Evolutionary conservation across 2,329 filamentous ascomycete genomes (phyloP).

Genomic region (Akanthomyces uredinophilus): DNA sequence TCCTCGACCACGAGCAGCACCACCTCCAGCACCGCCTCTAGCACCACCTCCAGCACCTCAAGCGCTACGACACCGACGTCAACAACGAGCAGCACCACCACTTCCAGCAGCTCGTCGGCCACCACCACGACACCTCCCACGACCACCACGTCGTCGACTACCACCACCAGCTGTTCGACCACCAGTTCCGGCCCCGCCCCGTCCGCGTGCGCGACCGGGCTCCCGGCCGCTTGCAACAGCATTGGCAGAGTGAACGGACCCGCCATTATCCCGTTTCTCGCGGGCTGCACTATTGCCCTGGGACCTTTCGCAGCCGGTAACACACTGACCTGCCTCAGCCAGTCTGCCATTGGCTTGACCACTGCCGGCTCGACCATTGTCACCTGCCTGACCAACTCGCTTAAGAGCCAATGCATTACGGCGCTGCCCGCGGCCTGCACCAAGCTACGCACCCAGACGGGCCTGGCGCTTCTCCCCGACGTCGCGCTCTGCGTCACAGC

Average conservation of each 20-base stretch:
- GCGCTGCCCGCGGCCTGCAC: conserved; percentile 9
- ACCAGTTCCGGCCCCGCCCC: not conserved
- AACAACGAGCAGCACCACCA: not conserved
- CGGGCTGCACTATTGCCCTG: not conserved
- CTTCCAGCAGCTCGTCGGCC: not conserved
- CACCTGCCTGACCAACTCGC: not conserved
- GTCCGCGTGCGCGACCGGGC: not conserved
- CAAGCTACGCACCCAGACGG: not conserved
- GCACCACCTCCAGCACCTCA: no score
- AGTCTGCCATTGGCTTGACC: not conserved
- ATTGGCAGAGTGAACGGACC: not conserved
- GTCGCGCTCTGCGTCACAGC: conserved; percentile 8
- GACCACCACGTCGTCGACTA: not conserved
- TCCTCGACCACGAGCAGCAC: not conserved
- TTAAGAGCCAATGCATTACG: conserved; percentile 10
- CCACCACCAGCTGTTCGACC: not conserved
- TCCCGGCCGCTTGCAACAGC: not conserved
- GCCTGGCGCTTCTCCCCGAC: not conserved
- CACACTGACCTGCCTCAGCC: not conserved
- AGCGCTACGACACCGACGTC: not conserved
- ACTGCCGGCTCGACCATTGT: not conserved
- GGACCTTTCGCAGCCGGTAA: not conserved
- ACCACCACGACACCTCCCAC: not conserved
- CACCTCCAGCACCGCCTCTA: not conserved
- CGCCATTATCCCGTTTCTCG: not conserved